A percentile compares a stretch with the other conserved stretches of the same genome.
Conservation (phyloP, 495 filamentous ascomycete species). For the Penicillium manginii region DNA sequence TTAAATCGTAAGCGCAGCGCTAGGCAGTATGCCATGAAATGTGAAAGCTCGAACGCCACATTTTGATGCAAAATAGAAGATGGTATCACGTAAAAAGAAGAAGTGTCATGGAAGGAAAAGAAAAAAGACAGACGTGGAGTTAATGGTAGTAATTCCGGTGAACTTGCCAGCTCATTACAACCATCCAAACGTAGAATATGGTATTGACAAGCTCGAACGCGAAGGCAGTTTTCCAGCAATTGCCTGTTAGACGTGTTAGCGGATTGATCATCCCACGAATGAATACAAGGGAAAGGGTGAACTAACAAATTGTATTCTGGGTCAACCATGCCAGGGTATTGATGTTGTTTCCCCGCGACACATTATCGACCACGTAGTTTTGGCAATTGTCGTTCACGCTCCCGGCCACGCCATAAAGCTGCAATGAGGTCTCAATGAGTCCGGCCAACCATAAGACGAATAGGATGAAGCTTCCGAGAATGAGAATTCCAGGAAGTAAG, state of each 20-base stretch:
- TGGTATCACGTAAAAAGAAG: slow-evolving; percentile 21
- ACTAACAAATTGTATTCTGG: slow-evolving; percentile 84
- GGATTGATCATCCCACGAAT: too few species aligned
- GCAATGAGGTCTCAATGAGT: slow-evolving; percentile 84
- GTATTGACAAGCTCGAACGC: slow-evolving; percentile 73
- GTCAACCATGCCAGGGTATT: slow-evolving; percentile 84
- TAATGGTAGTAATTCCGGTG: slow-evolving; percentile 58
- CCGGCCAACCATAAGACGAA: slow-evolving; percentile 92
- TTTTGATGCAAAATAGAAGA: slow-evolving; percentile 19
- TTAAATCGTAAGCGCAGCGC: background rate
- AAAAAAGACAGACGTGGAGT: slow-evolving; percentile 11
- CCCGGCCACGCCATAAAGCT: slow-evolving; percentile 80
- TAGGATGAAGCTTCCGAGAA: slow-evolving; percentile 90
- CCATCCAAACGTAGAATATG: slow-evolving; percentile 92
- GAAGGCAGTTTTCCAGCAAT: slow-evolving; percentile 64
- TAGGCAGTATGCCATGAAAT: slow-evolving; percentile 5
- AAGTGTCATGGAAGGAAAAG: slow-evolving; percentile 1
- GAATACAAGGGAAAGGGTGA: slow-evolving; percentile 4
- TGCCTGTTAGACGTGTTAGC: slow-evolving; percentile 35
- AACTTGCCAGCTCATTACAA: slow-evolving; percentile 90
- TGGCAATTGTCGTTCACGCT: slow-evolving; percentile 82
- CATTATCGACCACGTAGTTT: slow-evolving; percentile 63
- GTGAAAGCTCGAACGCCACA: slow-evolving; percentile 17
- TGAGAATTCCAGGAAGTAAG: slow-evolving; percentile 86
- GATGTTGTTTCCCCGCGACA: slow-evolving; percentile 62